These are phyloP conservation scores for Clathrospora elynae DNA, from an alignment of 2,329 filamentous ascomycete genomes.

Conservation along the genomic window DNA sequence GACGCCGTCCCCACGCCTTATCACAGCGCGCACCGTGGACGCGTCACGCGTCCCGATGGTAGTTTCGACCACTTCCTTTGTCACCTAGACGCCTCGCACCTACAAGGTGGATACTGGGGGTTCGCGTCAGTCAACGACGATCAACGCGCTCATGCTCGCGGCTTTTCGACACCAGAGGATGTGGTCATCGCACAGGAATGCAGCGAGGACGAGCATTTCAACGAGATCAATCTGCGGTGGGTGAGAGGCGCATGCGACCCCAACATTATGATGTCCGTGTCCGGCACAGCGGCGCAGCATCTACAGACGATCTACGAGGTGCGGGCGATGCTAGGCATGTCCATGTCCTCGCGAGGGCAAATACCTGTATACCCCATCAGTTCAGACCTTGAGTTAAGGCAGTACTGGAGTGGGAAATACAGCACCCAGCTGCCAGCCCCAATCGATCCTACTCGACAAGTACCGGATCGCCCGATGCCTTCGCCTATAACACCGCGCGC, in stretches of 20 bases:
- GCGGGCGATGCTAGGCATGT: slow-evolving; percentile 15
- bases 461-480: neutral
- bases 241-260: slow-evolving; percentile 16
- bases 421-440: neutral
- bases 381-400: slow-evolving; percentile 3
- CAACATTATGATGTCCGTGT: neutral
- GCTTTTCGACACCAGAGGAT: slow-evolving; percentile 20
- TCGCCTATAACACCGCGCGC: neutral
- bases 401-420: slow-evolving; percentile 10
- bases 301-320: slow-evolving; percentile 20
- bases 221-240: slow-evolving; percentile 26
- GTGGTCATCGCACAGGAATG: slow-evolving; percentile 20
- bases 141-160: slow-evolving; percentile 14
- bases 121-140: slow-evolving; percentile 22
- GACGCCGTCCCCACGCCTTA: slow-evolving; percentile 5
- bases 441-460: neutral
- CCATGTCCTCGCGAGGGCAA: slow-evolving; percentile 15
- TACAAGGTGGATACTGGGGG: slow-evolving; percentile 22
- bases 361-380: slow-evolving; percentile 22
- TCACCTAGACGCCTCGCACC: slow-evolving; percentile 3
- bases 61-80: slow-evolving; percentile 17
- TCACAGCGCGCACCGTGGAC: slow-evolving; percentile 15
- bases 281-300: slow-evolving; percentile 17
- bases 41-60: slow-evolving; percentile 5
- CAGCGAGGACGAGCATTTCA: slow-evolving; percentile 8